phyloP scores from a whole-genome alignment of 2,329 filamentous ascomycete species.

The Anthostomella pinea region DNA sequence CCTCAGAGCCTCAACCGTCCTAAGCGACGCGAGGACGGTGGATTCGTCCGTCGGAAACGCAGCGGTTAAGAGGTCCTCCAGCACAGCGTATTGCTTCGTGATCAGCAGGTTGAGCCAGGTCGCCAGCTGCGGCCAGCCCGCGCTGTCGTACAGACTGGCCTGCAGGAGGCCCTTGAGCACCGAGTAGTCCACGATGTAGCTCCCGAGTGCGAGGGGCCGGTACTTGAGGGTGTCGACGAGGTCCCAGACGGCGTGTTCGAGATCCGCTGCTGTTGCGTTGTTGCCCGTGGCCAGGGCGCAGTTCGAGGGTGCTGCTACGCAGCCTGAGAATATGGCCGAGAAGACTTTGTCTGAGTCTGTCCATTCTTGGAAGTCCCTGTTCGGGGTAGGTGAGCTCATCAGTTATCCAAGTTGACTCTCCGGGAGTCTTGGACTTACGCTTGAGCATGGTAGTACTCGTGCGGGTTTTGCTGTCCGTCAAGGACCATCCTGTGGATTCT shows the following conservation, averaged over 20 bases:
- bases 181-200: constrained; percentile 24
- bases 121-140: constrained; percentile 13
- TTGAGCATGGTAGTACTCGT: constrained; percentile 32
- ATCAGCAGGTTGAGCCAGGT: constrained; percentile 12
- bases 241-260: constrained; percentile 38
- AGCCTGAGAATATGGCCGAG: constrained; percentile 26
- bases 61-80: neutral
- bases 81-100: constrained; percentile 4
- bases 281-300: constrained; percentile 27
- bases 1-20: constrained; percentile 7
- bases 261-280: constrained; percentile 34
- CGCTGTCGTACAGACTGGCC: constrained; percentile 20
- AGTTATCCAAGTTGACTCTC: neutral
- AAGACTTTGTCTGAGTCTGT: constrained; percentile 28
- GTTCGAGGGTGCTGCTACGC: constrained; percentile 22
- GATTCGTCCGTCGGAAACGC: neutral
- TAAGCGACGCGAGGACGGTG: neutral
- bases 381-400: neutral
- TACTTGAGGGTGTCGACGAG: constrained; percentile 28
- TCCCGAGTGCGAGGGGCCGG: constrained; percentile 24
- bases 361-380: constrained; percentile 25
- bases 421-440: constrained; percentile 10
- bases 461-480: constrained; percentile 35
- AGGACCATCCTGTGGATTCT: constrained; percentile 37
- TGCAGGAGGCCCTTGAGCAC: constrained; percentile 19